phyloP scores from a whole-genome alignment of 306 rosid genomes.

The Dalbergia cochinchinensis region DNA sequence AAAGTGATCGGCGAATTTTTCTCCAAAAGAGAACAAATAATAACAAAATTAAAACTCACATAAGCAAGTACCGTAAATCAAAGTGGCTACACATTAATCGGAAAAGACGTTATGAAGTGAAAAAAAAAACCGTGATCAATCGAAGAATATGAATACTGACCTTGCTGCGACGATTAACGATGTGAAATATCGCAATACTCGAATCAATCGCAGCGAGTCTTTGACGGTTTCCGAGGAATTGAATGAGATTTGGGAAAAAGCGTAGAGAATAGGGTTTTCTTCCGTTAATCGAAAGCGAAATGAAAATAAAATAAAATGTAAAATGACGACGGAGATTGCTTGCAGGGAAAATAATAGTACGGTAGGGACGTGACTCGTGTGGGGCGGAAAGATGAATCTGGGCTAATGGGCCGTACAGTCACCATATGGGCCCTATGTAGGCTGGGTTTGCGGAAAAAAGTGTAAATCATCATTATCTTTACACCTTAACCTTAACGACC shows the following conservation, averaged over 20 bases:
- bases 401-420: neutral
- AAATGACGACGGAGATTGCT: neutral
- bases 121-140: slow-evolving; percentile 45
- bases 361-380: neutral
- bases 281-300: slow-evolving; percentile 10
- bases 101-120: neutral
- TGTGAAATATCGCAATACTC: neutral
- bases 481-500: too few relatives aligned
- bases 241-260: slow-evolving; percentile 27
- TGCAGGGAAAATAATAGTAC: neutral
- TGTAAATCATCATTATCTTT: neutral
- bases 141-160: slow-evolving; percentile 46
- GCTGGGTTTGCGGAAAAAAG: neutral
- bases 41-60: neutral
- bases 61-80: neutral
- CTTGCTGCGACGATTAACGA: slow-evolving; percentile 35
- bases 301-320: neutral
- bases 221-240: neutral
- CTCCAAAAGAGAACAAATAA: neutral
- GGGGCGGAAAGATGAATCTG: neutral
- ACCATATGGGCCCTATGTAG: neutral
- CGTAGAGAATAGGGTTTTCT: slow-evolving; percentile 46
- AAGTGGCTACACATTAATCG: neutral
- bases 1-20: neutral
- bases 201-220: slow-evolving; percentile 7